Evolutionary conservation across 768 basidiomycete genomes (phyloP).

Genomic region (Lentinula sp.): DNA sequence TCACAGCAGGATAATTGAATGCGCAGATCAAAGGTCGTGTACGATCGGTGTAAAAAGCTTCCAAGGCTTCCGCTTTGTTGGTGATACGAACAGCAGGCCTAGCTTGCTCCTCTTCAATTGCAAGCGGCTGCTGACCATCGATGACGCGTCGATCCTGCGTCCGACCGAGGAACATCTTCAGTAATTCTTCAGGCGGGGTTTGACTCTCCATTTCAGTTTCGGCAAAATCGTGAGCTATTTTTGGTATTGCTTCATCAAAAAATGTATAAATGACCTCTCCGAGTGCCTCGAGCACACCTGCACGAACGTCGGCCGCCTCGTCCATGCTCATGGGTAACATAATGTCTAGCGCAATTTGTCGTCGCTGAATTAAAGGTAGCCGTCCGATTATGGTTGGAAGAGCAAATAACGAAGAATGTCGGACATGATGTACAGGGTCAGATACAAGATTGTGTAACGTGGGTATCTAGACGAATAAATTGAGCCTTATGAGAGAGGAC

Average conservation of each 20-base stretch:
- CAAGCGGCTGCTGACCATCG: constrained; percentile 27
- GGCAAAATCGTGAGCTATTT: background rate
- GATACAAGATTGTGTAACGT: constrained; percentile 64
- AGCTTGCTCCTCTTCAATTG: constrained; percentile 9
- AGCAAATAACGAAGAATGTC: constrained; percentile 82
- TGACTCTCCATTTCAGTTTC: constrained; percentile 4
- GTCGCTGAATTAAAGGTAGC: constrained; percentile 51
- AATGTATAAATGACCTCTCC: constrained; percentile 90
- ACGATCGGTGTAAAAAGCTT: constrained; percentile 55
- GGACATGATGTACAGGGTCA: constrained; percentile 77
- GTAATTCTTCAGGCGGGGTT: constrained; percentile 69
- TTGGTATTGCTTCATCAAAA: constrained; percentile 38
- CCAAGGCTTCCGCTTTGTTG: constrained; percentile 18
- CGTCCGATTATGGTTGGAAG: constrained; percentile 75
- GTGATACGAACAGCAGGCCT: constrained; percentile 7
- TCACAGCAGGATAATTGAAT: constrained; percentile 90
- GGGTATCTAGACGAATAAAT: constrained; percentile 51
- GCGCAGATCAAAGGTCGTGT: constrained; percentile 75
- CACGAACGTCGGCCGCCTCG: constrained; percentile 60
- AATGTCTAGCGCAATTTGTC: constrained; percentile 59
- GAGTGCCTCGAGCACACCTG: constrained; percentile 77
- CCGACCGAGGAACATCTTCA: constrained; percentile 72
- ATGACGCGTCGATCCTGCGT: constrained; percentile 33
- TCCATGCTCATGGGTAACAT: constrained; percentile 60
- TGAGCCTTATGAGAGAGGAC: background rate